Evolutionary conservation across 176 grass and related monocot species (phyloP).

Genomic region (Musa itinerans): DNA sequence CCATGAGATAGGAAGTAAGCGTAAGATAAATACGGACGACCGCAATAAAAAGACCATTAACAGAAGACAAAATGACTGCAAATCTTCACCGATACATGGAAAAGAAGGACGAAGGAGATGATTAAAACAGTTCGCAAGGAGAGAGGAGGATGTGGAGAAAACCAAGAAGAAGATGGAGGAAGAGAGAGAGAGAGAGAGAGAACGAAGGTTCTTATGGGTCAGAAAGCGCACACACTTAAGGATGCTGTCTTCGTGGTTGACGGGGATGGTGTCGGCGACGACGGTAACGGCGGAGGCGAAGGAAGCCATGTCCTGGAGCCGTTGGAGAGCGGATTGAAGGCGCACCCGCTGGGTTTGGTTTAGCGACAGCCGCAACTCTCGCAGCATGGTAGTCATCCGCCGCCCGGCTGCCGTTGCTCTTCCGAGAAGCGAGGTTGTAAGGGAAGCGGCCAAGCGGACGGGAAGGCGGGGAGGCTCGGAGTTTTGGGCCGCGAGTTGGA

Average conservation of each 20-base stretch:
- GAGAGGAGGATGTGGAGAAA: background rate
- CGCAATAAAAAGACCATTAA: background rate
- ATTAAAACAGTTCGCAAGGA: background rate
- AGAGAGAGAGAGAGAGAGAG: background rate
- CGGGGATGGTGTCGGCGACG: slow-evolving; percentile 66
- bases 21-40: background rate
- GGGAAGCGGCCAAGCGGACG: too few relatives aligned
- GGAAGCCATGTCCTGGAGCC: slow-evolving; percentile 40
- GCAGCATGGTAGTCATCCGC: slow-evolving; percentile 20
- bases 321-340: slow-evolving; percentile 59
- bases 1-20: background rate
- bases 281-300: slow-evolving; percentile 44
- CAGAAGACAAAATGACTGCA: background rate
- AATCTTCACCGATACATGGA: background rate
- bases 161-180: background rate
- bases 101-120: background rate
- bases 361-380: slow-evolving; percentile 61
- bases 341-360: slow-evolving; percentile 93
- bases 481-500: too few relatives aligned
- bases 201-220: background rate
- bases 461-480: too few relatives aligned
- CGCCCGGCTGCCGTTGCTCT: background rate
- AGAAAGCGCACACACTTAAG: slow-evolving; percentile 47
- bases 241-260: slow-evolving; percentile 89
- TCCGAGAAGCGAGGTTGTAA: too few relatives aligned